phyloP scores from a whole-genome alignment of 176 grass and related monocot species.

The Secale cereale region DNA sequence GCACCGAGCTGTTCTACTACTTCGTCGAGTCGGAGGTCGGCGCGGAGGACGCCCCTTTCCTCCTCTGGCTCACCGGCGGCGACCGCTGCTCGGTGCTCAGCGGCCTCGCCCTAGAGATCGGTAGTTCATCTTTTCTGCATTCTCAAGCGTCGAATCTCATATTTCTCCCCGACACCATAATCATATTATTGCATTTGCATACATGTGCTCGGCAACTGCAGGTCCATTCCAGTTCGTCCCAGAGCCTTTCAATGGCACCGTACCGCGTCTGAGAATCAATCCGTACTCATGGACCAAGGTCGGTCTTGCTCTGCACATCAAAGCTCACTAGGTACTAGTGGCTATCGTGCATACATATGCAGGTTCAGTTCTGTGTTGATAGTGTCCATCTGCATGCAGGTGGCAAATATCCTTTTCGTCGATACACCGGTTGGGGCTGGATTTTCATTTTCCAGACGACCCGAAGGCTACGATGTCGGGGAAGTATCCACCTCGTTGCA shows the following conservation, averaged over 20 bases:
- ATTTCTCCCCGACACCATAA: too few relatives aligned
- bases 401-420: slow-evolving; percentile 56
- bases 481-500: slow-evolving; percentile 31
- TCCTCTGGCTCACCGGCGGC: slow-evolving; percentile 67
- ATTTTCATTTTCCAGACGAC: slow-evolving; percentile 50
- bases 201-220: background rate
- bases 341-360: background rate
- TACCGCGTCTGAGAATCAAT: slow-evolving; percentile 43
- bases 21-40: slow-evolving; percentile 47
- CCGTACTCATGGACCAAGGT: slow-evolving; percentile 63
- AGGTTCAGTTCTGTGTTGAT: background rate
- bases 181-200: too few relatives aligned
- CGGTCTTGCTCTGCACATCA: background rate
- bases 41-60: slow-evolving; percentile 1
- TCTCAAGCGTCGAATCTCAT: background rate
- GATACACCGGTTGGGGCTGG: slow-evolving; percentile 71
- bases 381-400: slow-evolving; percentile 31
- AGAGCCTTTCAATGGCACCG: slow-evolving; percentile 32
- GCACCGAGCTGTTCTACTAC: slow-evolving; percentile 67
- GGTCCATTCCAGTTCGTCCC: slow-evolving; percentile 34
- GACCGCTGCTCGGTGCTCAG: slow-evolving; percentile 46
- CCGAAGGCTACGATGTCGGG: slow-evolving; percentile 56
- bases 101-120: slow-evolving; percentile 48
- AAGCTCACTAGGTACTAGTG: background rate
- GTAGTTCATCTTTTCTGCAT: slow-evolving; percentile 32